Percentiles rank a stretch among this genome's conserved stretches.
These are phyloP conservation scores for Suillus fuscotomentosus DNA, from an alignment of 768 basidiomycete genomes.

Conservation along the genomic window DNA sequence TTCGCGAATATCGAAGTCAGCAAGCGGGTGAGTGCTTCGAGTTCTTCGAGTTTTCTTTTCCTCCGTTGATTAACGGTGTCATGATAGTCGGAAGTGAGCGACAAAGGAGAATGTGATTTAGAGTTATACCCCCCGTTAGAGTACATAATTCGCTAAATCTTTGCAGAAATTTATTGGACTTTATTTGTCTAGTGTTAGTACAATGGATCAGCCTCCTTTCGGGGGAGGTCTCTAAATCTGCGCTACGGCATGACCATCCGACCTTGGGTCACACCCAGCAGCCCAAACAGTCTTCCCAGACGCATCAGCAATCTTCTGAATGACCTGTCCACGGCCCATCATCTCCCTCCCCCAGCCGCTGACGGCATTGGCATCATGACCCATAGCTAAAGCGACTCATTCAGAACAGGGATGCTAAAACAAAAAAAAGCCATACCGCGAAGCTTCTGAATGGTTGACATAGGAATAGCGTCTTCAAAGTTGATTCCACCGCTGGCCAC, in stretches of 20 bases:
- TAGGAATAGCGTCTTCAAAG: constrained; percentile 80
- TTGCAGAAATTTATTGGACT: not conserved
- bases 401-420: not conserved
- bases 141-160: constrained; percentile 8
- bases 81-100: constrained; percentile 60
- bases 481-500: constrained; percentile 79
- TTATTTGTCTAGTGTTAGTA: not conserved
- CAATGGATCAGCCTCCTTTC: not conserved
- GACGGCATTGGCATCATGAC: constrained; percentile 73
- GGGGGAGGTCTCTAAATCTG: constrained; percentile 56
- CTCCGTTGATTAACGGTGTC: constrained; percentile 4
- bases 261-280: constrained; percentile 87
- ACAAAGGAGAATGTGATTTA: constrained; percentile 57
- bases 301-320: constrained; percentile 70
- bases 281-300: constrained; percentile 87
- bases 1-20: constrained; percentile 75
- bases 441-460: constrained; percentile 62
- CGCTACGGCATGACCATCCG: constrained; percentile 83
- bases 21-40: constrained; percentile 51
- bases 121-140: not conserved
- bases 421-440: constrained; percentile 45
- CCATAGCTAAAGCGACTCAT: constrained; percentile 60
- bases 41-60: not conserved
- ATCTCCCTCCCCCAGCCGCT: constrained; percentile 58
- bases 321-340: constrained; percentile 87